These are phyloP conservation scores for Candida sanyaensis DNA, from an alignment of 1,139 yeast genomes.

Conservation along the genomic window DNA sequence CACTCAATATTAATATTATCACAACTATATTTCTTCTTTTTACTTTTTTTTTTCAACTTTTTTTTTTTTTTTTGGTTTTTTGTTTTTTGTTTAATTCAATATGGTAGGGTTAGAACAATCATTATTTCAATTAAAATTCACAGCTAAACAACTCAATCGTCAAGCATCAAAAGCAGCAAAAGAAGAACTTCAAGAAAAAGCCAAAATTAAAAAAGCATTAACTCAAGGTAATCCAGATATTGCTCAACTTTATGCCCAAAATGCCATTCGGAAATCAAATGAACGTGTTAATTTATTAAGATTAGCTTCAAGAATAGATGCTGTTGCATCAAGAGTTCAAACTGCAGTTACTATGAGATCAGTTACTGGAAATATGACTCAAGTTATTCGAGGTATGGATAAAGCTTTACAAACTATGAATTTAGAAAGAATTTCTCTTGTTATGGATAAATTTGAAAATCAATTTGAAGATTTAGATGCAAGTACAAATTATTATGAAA, in stretches of 20 bases:
- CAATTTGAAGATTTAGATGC: slow-evolving; percentile 98
- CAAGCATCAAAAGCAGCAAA: slow-evolving; percentile 91
- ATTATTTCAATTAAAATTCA: slow-evolving; percentile 62
- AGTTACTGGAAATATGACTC: slow-evolving; percentile 92
- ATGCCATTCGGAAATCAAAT: slow-evolving; percentile 88
- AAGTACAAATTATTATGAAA: slow-evolving; percentile 88
- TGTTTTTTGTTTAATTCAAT: too few species aligned
- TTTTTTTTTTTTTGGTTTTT: too few species aligned
- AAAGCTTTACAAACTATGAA: slow-evolving; percentile 95
- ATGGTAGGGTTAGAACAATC: slow-evolving; percentile 55
- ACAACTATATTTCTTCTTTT: too few species aligned
- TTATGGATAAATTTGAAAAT: slow-evolving; percentile 95
- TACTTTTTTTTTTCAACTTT: too few species aligned
- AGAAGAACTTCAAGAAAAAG: slow-evolving; percentile 85
- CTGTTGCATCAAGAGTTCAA: slow-evolving; percentile 94
- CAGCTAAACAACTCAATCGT: slow-evolving; percentile 88
- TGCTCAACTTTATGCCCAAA: slow-evolving; percentile 92
- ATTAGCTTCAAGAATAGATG: slow-evolving; percentile 88
- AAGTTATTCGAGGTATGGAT: slow-evolving; percentile 94
- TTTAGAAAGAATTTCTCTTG: slow-evolving; percentile 84
- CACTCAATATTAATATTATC: too few species aligned
- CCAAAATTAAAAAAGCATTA: slow-evolving; percentile 87
- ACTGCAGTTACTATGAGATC: slow-evolving; percentile 97
- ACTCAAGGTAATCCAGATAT: slow-evolving; percentile 87
- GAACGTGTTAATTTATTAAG: slow-evolving; percentile 83